Evolutionary conservation across 129 eudicot species (phyloP).

Genomic region (Saussurea involucrata): DNA sequence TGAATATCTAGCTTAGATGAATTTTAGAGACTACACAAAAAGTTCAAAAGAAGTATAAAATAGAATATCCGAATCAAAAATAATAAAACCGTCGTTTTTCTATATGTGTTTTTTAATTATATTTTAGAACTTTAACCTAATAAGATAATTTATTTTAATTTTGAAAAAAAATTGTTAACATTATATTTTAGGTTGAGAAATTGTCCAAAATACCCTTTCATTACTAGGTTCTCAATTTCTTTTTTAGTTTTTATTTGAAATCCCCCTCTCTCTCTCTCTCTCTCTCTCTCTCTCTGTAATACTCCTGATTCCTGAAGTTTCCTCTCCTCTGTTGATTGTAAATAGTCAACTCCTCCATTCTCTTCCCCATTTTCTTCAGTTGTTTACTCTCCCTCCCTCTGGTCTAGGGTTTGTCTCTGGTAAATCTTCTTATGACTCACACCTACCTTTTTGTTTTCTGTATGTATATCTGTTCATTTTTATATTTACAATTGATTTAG

Average conservation of each 20-base stretch:
- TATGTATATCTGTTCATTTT: not conserved
- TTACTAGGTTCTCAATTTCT: not conserved
- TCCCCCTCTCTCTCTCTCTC: not conserved
- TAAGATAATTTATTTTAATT: not conserved
- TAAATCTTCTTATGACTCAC: not conserved
- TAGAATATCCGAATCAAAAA: not conserved
- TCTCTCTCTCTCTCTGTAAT: not conserved
- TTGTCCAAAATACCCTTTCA: not conserved
- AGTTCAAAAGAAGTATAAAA: too few relatives aligned
- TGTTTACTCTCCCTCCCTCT: slow-evolving; percentile 1
- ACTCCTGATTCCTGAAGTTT: slow-evolving; percentile 1
- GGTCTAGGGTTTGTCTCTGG: slow-evolving; percentile 16
- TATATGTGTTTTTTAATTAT: not conserved
- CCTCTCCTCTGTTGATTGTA: not conserved
- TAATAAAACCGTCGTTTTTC: not conserved
- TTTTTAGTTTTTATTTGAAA: not conserved
- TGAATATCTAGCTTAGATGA: too few relatives aligned
- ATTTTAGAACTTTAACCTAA: too few relatives aligned
- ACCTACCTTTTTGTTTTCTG: slow-evolving; percentile 6
- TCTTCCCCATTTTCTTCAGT: not conserved
- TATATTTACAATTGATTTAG: not conserved
- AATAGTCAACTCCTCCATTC: slow-evolving; percentile 7
- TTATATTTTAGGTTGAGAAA: not conserved
- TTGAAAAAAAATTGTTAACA: not conserved
- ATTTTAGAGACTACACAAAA: not conserved